Percentiles rank a stretch among this genome's conserved stretches.
Conservation (phyloP, 2,329 filamentous ascomycete species). For the Penicillium paneum region DNA sequence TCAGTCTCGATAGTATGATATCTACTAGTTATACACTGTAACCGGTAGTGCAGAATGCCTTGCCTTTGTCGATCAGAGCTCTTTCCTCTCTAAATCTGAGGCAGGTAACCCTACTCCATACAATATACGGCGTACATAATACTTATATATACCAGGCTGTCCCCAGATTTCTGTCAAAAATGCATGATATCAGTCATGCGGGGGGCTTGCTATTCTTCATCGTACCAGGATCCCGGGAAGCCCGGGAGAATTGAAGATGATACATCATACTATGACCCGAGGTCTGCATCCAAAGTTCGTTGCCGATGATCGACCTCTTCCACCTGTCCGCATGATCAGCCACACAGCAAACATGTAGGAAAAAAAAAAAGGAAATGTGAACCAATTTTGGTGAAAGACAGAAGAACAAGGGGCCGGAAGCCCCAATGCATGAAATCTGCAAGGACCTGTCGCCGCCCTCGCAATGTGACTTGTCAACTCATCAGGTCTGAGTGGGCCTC, state of each 20-base stretch:
- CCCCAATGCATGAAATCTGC: constrained; percentile 26
- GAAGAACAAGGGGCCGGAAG: constrained; percentile 8
- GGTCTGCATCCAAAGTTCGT: neutral
- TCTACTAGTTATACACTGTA: neutral
- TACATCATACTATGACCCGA: constrained; percentile 5
- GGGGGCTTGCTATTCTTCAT: constrained; percentile 8
- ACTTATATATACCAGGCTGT: neutral
- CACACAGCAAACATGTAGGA: neutral
- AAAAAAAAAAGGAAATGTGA: neutral
- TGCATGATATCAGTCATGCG: constrained; percentile 18
- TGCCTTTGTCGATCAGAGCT: neutral
- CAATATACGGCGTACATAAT: neutral
- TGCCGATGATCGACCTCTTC: constrained; percentile 1
- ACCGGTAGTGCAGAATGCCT: neutral
- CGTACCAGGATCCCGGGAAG: constrained; percentile 16
- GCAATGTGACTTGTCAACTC: constrained; percentile 31
- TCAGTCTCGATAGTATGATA: neutral
- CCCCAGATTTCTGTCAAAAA: constrained; percentile 8
- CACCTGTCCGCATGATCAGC: neutral
- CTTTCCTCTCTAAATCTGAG: neutral
- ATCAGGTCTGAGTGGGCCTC: constrained; percentile 1
- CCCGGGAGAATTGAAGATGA: neutral
- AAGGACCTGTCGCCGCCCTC: constrained; percentile 29
- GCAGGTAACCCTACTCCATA: neutral
- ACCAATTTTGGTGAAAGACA: neutral